Base-by-base conservation (phyloP, 2,329 filamentous ascomycete genomes). In the Hymenoscyphus salicellus region DNA sequence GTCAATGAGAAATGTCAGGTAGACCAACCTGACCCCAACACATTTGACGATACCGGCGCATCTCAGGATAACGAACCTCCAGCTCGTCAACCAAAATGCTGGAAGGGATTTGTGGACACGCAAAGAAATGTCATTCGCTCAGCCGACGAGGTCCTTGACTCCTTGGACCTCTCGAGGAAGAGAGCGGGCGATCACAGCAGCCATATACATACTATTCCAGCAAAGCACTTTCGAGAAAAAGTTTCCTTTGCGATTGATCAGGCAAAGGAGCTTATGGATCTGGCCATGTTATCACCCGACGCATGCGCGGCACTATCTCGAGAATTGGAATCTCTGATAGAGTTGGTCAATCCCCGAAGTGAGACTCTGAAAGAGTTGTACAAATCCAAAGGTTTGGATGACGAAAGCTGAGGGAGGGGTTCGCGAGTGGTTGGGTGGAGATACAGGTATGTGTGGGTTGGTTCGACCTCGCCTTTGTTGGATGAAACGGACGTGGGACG, bases 301-400 rank as follows among this genome's bases (percentile, higher is more conserved):
- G 61, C 70, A 46, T 73, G 72, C 58, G 64, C 63, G 23, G 65
- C 63, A 16, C 63, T 73, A 33, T 6, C 69, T 20, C 49, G 38
- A 2, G 71, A 73, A 61, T 60, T 73, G 43, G 41, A 65, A 0
- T 38, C 65, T 43, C 28, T 72, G 63, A 68, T 68, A 38, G 36
- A 3, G 5, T 58, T 72, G 28, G 56, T 73, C 5, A 60, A 71
- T 41, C 70, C 69, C 8, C 58, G 63, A 10, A 55, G 55, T 26
- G 66, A 69, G 20, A 49, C 41, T 16, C 69, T 69, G 32, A 66
- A 58, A 33, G 58, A 30, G 17, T 56, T 56, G 55, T 56, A 56
- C 30, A 56, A 5, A n/a, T 30, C 28, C 14, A 33, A 20, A 14
- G 26, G 28, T 26, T 56, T 32, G 28, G 55, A 30, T 3, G 30